A percentile compares a stretch with the other conserved stretches of the same genome.
Evolutionary conservation across 2,329 filamentous ascomycete species (phyloP).

Genomic region (Neofusicoccum sp.): DNA sequence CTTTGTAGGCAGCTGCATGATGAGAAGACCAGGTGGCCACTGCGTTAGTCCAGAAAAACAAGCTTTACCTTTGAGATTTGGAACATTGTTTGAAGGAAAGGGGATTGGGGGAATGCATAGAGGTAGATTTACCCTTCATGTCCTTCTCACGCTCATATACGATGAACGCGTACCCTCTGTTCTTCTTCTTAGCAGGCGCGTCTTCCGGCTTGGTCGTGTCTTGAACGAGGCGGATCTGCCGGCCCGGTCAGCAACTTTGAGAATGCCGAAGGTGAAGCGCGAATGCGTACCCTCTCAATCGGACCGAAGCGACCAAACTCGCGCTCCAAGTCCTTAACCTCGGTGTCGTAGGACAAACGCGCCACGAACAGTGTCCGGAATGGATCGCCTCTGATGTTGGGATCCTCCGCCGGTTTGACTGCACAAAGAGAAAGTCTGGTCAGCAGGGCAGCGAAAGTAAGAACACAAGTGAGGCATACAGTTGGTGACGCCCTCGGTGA

Average conservation of each 20-base stretch:
- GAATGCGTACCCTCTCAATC: conserved; percentile 76
- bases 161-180: conserved; percentile 92
- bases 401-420: conserved; percentile 82
- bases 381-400: conserved; percentile 86
- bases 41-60: conserved; percentile 58
- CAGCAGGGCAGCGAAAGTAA: background rate
- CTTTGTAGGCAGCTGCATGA: conserved; percentile 82
- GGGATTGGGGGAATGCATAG: conserved; percentile 35
- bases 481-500: conserved; percentile 62
- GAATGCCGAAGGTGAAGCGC: background rate
- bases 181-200: conserved; percentile 59
- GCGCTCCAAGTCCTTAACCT: conserved; percentile 84
- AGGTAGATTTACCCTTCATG: conserved; percentile 86
- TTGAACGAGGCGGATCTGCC: conserved; percentile 80
- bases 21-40: conserved; percentile 41
- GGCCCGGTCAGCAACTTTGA: conserved; percentile 12
- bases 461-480: conserved; percentile 51
- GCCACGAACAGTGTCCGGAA: conserved; percentile 95
- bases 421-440: conserved; percentile 14
- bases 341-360: conserved; percentile 83
- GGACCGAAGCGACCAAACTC: conserved; percentile 93
- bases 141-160: conserved; percentile 97
- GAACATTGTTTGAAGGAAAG: conserved; percentile 27
- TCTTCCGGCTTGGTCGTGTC: conserved; percentile 70
- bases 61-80: conserved; percentile 16